Base-by-base conservation (phyloP, 768 basidiomycete genomes). In the Lentinula boryana region DNA sequence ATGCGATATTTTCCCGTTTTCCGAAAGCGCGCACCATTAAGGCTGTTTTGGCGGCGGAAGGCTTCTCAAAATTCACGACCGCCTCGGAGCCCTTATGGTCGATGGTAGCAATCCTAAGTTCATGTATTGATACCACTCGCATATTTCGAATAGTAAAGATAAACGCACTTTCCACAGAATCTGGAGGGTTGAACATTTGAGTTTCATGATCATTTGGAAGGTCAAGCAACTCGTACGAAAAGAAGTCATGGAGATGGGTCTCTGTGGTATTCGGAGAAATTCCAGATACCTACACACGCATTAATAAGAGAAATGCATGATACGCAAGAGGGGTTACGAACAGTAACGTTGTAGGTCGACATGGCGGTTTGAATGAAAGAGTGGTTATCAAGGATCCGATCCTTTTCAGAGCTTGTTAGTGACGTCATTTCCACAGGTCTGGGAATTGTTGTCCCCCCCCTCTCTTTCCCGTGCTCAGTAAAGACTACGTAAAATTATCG, bases 11-110 rank as follows among this genome's bases (percentile, higher is more conserved):
- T 12, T 50, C 12, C 10, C 18, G 32, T 56, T 16, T 16, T 36
- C 6, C 7, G 16, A 1, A n/a, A 49, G 5, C 27, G 15, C 72
- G 21, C 64, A 88, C 85, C 87, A 96, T 91, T 54, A 91, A 72
- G 12, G 93, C 94, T 0, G 94, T 96, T 74, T 87, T 87, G 5
- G 88, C 93, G 1, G 94, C 89, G 3, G 84, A 84, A 4, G 84
- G 74, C 73, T 95, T 97, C 71, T 91, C 88, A 68, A 97, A 98
- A 55, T 84, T 74, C 65, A 98, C 84, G 32, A 78, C 78, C n/a
- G 95, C 95, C 18, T 76, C 75, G 52, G 77, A 66, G 33, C 70
- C 76, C 13, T 83, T 77, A 70, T 76, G 69, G 31, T 90, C 83
- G 70, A 94, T 85, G n/a, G 78, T 77, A 16, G 71, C 69, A 71